A percentile compares a stretch with the other conserved stretches of the same genome.
Conservation (phyloP, 192 early-diverging fungal genomes). For the Coemansia sp. region DNA sequence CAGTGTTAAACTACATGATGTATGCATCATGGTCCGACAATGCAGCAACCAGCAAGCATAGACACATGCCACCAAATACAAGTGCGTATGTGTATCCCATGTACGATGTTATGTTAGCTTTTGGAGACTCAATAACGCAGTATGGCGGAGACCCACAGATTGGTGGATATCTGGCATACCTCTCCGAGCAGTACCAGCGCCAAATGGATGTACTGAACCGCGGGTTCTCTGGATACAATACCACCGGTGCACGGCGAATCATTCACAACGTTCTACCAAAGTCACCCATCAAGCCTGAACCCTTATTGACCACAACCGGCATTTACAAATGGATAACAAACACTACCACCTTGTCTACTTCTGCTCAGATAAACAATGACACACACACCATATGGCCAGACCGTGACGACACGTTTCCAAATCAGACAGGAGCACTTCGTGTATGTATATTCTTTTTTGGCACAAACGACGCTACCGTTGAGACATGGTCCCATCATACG, state of each 20-base stretch:
- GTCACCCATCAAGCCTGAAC: not conserved
- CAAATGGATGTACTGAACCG: conserved; percentile 9
- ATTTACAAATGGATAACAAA: not conserved
- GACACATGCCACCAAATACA: not conserved
- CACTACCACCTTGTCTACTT: not conserved
- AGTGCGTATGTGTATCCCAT: not conserved
- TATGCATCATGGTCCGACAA: too few relatives aligned
- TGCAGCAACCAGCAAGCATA: too few relatives aligned
- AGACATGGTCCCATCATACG: not conserved
- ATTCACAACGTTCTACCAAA: not conserved
- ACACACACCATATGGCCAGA: not conserved
- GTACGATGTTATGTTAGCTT: not conserved
- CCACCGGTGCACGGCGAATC: not conserved
- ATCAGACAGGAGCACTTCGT: not conserved
- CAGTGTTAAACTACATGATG: too few relatives aligned
- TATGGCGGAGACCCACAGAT: not conserved
- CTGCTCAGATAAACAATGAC: not conserved
- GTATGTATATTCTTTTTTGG: not conserved
- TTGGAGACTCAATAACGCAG: conserved; percentile 7
- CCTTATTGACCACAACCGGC: not conserved
- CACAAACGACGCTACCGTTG: not conserved
- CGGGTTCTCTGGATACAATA: conserved; percentile 1
- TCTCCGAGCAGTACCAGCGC: not conserved
- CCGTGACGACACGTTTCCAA: not conserved
- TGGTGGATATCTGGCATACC: not conserved